Evolutionary conservation across 192 early-diverging fungal species (phyloP), one percentile per base, ranked within the genome.

Genomic region (Coemansia biformis): DNA sequence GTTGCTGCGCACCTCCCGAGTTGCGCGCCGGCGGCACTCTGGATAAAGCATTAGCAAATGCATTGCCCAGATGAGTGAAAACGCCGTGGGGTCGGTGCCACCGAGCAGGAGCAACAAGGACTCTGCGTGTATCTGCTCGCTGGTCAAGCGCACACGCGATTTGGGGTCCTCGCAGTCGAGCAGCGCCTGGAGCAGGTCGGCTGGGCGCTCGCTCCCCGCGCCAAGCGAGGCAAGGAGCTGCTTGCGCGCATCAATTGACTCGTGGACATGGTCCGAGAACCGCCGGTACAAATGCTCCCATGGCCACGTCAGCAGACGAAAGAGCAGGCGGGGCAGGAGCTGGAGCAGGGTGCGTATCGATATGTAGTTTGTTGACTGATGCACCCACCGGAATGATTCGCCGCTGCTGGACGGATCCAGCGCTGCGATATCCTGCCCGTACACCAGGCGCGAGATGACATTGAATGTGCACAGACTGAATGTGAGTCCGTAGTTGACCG

Each of bases 41-140:
- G 62, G 69, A n/a, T 72, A 57, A 0, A 72, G 41, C 36, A 65
- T 39, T 0, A 72, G 24, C 23, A 72, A 35, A 10, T 65, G 62
- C 2, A 60, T 6, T 0, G 69, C 60, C 69, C 62, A 72, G 15
- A 52, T 57, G 22, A 72, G 48, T 5, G 66, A 55, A 18, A 48
- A 61, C 1, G 66, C 66, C 0, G 55, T 63, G 0, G 66, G 53
- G 33, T 70, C 59, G 3, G 53, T 59, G 0, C 55, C 66, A 1
- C 53, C 66, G 2, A 70, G 56, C 0, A 70, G 47, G 13, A 63
- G 46, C 12, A 63, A 30, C 2, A 57, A 39, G 1, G 50, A 40
- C 28, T 70, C 66, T 6, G 66, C 50, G 13, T 47, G 53, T n/a
- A 70, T 57, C 22, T 70, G 40, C 4, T 70, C 47, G 1, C 24